These are phyloP conservation scores for Tricholoma sp. DNA, from an alignment of 768 basidiomycete species.

Conservation along the genomic window DNA sequence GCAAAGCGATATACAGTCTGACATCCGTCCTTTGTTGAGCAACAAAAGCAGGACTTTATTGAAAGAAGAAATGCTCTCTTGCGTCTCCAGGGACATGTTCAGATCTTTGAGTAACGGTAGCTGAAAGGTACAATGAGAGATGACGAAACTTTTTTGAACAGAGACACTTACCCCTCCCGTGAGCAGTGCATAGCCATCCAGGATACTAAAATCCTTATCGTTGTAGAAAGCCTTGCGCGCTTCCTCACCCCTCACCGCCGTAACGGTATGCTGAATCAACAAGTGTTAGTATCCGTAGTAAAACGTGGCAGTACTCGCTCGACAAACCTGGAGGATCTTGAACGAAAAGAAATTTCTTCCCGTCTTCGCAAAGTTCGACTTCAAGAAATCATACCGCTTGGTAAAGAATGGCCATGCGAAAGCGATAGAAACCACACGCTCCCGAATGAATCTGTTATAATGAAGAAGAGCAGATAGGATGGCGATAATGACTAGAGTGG, in stretches of 20 bases:
- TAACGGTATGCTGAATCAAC: conserved; percentile 12
- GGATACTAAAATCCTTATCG: conserved; percentile 21
- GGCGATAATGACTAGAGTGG: not conserved
- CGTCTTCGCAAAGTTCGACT: not conserved
- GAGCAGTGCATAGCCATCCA: conserved; percentile 30
- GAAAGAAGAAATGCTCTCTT: conserved; percentile 17
- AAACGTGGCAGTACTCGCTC: not conserved
- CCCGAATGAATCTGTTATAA: not conserved
- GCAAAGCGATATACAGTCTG: conserved; percentile 1
- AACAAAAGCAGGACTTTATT: conserved; percentile 12
- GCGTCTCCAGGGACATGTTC: conserved; percentile 7
- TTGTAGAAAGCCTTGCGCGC: conserved; percentile 28
- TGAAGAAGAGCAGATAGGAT: not conserved
- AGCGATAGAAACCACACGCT: not conserved
- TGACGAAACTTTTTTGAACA: not conserved
- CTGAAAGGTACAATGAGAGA: not conserved
- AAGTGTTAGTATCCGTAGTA: not conserved
- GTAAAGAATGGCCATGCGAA: conserved; percentile 2
- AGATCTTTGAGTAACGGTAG: conserved; percentile 22
- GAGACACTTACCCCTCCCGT: conserved; percentile 22
- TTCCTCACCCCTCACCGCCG: conserved; percentile 27
- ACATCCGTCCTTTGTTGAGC: conserved; percentile 9
- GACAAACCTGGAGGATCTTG: conserved; percentile 1
- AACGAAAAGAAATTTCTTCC: not conserved
- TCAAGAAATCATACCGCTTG: conserved; percentile 1